Base-by-base conservation (phyloP, 352 stramenopile genomes). In the Aphanomyces euteiches region DNA sequence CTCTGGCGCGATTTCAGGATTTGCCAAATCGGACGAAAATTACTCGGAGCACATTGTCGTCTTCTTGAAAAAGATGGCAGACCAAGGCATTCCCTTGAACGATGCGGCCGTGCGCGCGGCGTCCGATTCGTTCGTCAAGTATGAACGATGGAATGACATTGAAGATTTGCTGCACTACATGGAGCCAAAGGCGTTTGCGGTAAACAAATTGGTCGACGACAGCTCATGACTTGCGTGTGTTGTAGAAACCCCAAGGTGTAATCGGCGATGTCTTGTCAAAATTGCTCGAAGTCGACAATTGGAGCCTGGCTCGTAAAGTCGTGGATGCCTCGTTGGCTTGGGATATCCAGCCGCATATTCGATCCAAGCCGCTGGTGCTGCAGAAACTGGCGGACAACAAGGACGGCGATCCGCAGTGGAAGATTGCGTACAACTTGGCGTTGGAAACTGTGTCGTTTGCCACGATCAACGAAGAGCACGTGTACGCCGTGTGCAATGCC, bases 211-310 rank as follows among this genome's bases (percentile, higher is more conserved):
- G 8, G 7, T 58, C 50, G 50, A 19, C 15, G 36, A 58, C 7
- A 12, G 7, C 15, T 58, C 15, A 28, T 58, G 17, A 53, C 17
- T 61, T 12, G 19, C 10, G 28, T 12, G 43, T 61, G 17, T 39
- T 21, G 54, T 61, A 79, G 41, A 89, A 86, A 28, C 64, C 85
- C 3, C 81, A 92, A 37, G 21, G 87, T 17, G 88, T 81, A 69
- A 77, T 88, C 38, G 85, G 87, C 34, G 81, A 92, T 74, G 88
- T 85, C 7, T 80, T 92, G 34, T 93, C 87, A 8, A 92, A 93
- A 74, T 69, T 94, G 50, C 76, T 94, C 5, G 82, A 90, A 10
- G 85, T 76, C 4, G 47, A 79, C 41, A 73, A 79, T 8, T 92
- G 83, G 82, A 57, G 47, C 15, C 19, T 79, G 1, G 85, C 78